Percentiles rank a stretch among this genome's conserved stretches.
Conservation (phyloP, 352 stramenopile species). For the Pythium phragmiticola region DNA sequence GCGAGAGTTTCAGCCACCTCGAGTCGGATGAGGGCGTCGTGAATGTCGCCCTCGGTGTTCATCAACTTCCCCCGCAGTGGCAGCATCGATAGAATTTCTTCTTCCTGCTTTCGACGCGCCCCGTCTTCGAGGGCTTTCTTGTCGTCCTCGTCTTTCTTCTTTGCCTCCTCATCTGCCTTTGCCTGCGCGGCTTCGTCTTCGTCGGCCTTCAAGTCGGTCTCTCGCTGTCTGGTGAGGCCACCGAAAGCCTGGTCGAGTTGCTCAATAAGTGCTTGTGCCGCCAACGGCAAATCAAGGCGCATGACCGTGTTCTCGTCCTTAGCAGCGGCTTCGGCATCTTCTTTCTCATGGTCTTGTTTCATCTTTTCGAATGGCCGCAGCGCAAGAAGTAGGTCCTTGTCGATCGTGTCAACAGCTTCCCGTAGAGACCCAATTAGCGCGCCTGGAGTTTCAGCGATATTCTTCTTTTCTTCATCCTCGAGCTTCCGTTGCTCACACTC, state of each 20-base stretch:
- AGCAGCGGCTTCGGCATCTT: constrained; percentile 17
- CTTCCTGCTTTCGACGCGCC: constrained; percentile 32
- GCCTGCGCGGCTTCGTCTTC: constrained; percentile 23
- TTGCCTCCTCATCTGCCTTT: constrained; percentile 40
- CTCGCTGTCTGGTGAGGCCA: constrained; percentile 4
- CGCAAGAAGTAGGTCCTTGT: constrained; percentile 42
- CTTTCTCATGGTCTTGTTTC: constrained; percentile 33
- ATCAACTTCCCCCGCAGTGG: constrained; percentile 47
- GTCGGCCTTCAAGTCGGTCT: constrained; percentile 22
- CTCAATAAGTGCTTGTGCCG: constrained; percentile 17
- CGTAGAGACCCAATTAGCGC: constrained; percentile 10
- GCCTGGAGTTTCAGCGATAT: constrained; percentile 6
- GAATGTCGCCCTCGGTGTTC: constrained; percentile 40
- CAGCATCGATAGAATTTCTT: constrained; percentile 45
- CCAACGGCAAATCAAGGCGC: constrained; percentile 13
- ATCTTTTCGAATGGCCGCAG: constrained; percentile 51
- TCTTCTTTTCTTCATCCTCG: constrained; percentile 19
- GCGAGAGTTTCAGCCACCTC: constrained; percentile 29
- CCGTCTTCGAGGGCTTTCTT: constrained; percentile 38
- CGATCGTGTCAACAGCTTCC: constrained; percentile 33
- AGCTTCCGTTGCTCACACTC: constrained; percentile 5
- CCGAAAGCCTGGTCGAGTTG: constrained; percentile 23
- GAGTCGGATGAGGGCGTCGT: constrained; percentile 41
- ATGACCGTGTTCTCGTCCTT: neutral
- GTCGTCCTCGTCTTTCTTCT: constrained; percentile 39